phyloP scores from a whole-genome alignment of 208 protist species.

The Wallacemonas rigidus region DNA sequence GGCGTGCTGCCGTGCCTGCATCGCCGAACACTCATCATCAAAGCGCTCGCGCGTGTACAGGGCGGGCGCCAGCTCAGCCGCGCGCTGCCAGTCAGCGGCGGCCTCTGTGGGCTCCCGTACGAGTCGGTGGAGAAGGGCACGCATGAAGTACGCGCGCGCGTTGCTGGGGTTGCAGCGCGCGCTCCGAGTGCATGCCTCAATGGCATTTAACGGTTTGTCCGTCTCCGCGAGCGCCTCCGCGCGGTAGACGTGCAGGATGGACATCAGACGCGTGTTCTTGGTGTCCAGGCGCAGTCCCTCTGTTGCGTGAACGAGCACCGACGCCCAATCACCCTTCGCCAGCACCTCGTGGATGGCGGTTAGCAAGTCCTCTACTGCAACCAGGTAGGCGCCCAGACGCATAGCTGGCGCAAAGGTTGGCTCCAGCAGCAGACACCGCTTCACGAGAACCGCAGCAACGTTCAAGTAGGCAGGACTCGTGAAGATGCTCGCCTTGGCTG shows the following conservation, averaged over 20 bases:
- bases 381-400: constrained; percentile 66
- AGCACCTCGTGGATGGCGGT: constrained; percentile 30
- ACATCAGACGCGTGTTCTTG: constrained; percentile 40
- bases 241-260: constrained; percentile 43
- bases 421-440: constrained; percentile 58
- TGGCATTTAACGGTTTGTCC: constrained; percentile 37
- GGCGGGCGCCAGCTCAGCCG: constrained; percentile 18
- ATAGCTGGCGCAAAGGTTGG: constrained; percentile 62
- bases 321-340: constrained; percentile 26
- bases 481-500: constrained; percentile 81
- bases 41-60: constrained; percentile 7
- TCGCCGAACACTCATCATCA: neutral
- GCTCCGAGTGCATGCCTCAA: constrained; percentile 68
- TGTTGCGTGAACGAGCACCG: constrained; percentile 36
- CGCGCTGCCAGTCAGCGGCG: constrained; percentile 46
- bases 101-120: constrained; percentile 39
- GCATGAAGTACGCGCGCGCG: constrained; percentile 56
- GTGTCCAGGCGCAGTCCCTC: constrained; percentile 61
- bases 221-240: constrained; percentile 48
- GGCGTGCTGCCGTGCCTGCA: constrained; percentile 4
- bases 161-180: constrained; percentile 37
- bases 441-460: constrained; percentile 66
- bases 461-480: constrained; percentile 72
- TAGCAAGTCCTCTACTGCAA: constrained; percentile 62
- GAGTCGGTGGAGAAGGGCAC: constrained; percentile 39